A percentile compares a stretch with the other conserved stretches of the same genome.
Conservation (phyloP, 2,329 filamentous ascomycete species). For the Colletotrichum higginsianum region DNA sequence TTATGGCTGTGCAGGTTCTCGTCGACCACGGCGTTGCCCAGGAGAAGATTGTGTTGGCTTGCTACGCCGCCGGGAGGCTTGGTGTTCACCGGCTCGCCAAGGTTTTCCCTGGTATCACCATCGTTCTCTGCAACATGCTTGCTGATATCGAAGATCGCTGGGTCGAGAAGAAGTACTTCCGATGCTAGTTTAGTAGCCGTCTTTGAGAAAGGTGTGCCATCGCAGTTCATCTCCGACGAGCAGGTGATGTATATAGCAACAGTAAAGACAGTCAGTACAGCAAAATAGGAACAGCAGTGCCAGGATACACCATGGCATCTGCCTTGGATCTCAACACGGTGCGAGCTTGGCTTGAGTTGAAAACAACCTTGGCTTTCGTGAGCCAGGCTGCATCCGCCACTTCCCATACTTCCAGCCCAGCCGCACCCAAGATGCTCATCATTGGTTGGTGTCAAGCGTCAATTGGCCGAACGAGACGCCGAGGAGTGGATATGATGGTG, state of each 20-base stretch:
- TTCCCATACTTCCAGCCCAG: background rate
- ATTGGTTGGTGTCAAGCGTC: conserved; percentile 14
- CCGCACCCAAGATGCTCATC: background rate
- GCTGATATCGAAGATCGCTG: conserved; percentile 88
- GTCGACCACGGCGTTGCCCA: conserved; percentile 92
- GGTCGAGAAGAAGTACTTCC: conserved; percentile 91
- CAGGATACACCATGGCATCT: background rate
- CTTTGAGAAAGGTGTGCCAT: background rate
- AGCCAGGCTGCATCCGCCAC: conserved; percentile 19
- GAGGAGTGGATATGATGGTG: conserved; percentile 30
- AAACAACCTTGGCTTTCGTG: conserved; percentile 12
- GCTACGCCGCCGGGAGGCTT: conserved; percentile 88
- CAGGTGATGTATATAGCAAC: conserved; percentile 10
- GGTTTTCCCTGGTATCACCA: conserved; percentile 89
- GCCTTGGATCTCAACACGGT: background rate
- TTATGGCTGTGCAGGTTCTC: conserved; percentile 98
- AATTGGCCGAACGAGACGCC: conserved; percentile 32
- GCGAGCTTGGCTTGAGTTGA: background rate
- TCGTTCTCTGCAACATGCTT: conserved; percentile 87
- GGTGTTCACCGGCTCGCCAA: conserved; percentile 88
- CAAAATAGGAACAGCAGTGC: conserved; percentile 16
- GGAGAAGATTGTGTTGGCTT: conserved; percentile 90
- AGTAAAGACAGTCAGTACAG: background rate
- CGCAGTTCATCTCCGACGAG: conserved; percentile 1
- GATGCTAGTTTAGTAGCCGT: conserved; percentile 71